Percentiles rank a stretch among this genome's conserved stretches.
These are phyloP conservation scores for Elsinoe australis DNA, from an alignment of 2,329 filamentous ascomycete species.

Conservation along the genomic window DNA sequence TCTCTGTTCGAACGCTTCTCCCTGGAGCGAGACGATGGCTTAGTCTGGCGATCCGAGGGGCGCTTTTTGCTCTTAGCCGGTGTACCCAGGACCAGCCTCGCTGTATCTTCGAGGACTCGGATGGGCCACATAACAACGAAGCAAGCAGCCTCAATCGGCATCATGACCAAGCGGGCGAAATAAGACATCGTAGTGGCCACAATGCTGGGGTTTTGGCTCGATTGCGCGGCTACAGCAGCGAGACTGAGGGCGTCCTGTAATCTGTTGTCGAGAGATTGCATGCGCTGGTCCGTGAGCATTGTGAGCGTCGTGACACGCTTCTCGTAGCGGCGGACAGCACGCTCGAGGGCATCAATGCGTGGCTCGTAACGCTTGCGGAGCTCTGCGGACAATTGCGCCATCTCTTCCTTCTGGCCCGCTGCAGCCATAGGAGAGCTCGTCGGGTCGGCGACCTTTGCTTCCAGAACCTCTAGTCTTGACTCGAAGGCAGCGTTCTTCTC, in stretches of 20 bases:
- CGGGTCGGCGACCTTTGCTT: conserved; percentile 26
- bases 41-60: background rate
- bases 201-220: conserved; percentile 26
- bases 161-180: conserved; percentile 10
- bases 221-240: conserved; percentile 62
- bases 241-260: conserved; percentile 71
- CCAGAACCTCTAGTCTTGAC: conserved; percentile 27
- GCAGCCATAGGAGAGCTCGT: conserved; percentile 23
- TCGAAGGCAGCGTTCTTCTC: conserved; percentile 23
- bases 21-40: background rate
- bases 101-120: conserved; percentile 8
- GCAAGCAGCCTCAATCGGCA: conserved; percentile 13
- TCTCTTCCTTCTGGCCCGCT: conserved; percentile 28
- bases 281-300: conserved; percentile 66
- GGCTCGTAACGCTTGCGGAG: conserved; percentile 62
- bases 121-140: conserved; percentile 13
- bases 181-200: conserved; percentile 21
- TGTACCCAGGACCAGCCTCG: conserved; percentile 6
- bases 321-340: conserved; percentile 84
- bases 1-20: conserved; percentile 12
- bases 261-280: conserved; percentile 62
- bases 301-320: conserved; percentile 73
- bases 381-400: conserved; percentile 37
- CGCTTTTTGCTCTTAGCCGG: conserved; percentile 15
- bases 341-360: conserved; percentile 79